These are phyloP conservation scores for Arthroderma sp. DNA, from an alignment of 2,329 filamentous ascomycete genomes.

Conservation along the genomic window DNA sequence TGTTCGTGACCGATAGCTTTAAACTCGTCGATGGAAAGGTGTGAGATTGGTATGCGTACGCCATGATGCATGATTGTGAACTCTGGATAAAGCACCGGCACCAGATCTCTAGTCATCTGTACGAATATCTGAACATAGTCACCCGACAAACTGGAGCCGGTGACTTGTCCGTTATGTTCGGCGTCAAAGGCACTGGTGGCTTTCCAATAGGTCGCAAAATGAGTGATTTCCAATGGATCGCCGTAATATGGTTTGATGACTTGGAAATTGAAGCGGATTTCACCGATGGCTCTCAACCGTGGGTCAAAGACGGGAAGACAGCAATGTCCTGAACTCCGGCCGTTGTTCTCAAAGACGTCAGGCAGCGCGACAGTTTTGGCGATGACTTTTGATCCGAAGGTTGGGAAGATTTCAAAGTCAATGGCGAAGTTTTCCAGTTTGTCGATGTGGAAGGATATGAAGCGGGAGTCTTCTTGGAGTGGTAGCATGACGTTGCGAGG, in stretches of 20 bases:
- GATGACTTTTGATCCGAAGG: conserved; percentile 94
- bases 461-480: conserved; percentile 87
- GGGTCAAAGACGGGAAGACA: conserved; percentile 88
- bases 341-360: conserved; percentile 64
- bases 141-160: conserved; percentile 88
- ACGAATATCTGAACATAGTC: conserved; percentile 88
- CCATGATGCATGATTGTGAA: conserved; percentile 68
- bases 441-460: conserved; percentile 92
- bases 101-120: conserved; percentile 75
- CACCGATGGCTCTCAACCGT: conserved; percentile 77
- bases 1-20: conserved; percentile 36
- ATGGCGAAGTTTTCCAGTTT: conserved; percentile 84
- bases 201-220: conserved; percentile 99
- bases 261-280: conserved; percentile 87
- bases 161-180: conserved; percentile 75
- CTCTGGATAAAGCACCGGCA: conserved; percentile 75
- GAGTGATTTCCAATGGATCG: conserved; percentile 85
- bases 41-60: conserved; percentile 69
- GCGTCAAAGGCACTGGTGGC: conserved; percentile 86
- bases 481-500: conserved; percentile 91
- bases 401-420: conserved; percentile 95
- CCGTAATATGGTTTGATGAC: conserved; percentile 94
- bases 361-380: conserved; percentile 88
- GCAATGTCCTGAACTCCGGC: conserved; percentile 66
- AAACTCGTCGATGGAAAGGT: conserved; percentile 55